phyloP scores from a whole-genome alignment of 345 rosid genomes.

The Orychophragmus violaceus region DNA sequence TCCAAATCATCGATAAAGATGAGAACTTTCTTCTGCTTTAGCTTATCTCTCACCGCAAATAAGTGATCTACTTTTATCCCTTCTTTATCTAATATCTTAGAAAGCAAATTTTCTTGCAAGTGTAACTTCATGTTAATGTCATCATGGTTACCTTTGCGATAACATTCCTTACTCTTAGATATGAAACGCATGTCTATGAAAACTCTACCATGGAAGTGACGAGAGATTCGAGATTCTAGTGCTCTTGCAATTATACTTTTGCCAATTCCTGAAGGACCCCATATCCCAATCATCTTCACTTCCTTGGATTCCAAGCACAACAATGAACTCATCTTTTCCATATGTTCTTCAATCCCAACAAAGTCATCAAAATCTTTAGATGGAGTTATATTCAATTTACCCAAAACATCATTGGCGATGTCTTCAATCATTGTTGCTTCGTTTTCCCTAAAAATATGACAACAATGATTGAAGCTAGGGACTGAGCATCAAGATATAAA shows the following conservation, averaged over 20 bases:
- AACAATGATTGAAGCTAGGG: too few relatives aligned
- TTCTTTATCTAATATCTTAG: neutral
- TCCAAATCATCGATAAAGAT: neutral
- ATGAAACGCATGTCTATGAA: constrained; percentile 8
- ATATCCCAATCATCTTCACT: constrained; percentile 19
- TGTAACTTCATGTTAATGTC: neutral
- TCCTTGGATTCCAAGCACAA: neutral
- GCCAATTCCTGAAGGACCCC: constrained; percentile 7
- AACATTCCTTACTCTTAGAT: neutral
- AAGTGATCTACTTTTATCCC: constrained; percentile 5
- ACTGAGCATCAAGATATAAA: too few relatives aligned
- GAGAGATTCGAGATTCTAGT: neutral
- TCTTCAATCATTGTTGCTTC: constrained; percentile 1
- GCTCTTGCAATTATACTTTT: constrained; percentile 18
- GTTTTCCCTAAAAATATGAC: neutral
- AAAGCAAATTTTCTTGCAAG: neutral
- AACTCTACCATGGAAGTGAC: neutral
- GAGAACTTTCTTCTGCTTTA: neutral
- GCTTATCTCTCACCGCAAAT: neutral
- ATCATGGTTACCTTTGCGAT: neutral
- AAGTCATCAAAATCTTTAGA: neutral
- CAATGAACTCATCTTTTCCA: neutral
- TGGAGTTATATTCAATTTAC: neutral
- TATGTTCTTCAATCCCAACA: constrained; percentile 8
- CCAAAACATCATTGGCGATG: neutral